Conservation (phyloP, 2,329 filamentous ascomycete genomes). For the Pseudogymnoascus destructans region DNA sequence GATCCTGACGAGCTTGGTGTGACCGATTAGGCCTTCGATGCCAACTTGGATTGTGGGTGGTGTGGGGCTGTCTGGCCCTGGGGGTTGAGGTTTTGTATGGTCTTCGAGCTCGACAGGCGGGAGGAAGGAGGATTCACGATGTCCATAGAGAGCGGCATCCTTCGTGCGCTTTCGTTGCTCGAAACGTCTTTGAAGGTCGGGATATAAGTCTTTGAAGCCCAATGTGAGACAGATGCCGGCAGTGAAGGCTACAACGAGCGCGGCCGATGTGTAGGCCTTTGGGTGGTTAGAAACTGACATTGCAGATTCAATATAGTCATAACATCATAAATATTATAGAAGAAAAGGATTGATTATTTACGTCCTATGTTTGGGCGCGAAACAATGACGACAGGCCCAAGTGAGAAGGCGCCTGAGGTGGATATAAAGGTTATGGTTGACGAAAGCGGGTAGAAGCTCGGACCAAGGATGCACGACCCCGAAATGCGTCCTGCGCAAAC, state of each 20-base stretch:
- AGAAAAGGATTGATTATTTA: conserved; percentile 3
- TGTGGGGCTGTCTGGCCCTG: conserved; percentile 11
- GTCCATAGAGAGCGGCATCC: conserved; percentile 11
- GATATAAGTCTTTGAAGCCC: conserved; percentile 68
- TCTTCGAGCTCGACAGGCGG: conserved; percentile 42
- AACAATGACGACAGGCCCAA: conserved; percentile 10
- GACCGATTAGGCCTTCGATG: conserved; percentile 83
- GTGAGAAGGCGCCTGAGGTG: conserved; percentile 11
- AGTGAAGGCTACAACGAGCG: conserved; percentile 59
- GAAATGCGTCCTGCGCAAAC: conserved; percentile 8
- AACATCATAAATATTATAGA: conserved; percentile 1
- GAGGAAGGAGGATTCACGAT: conserved; percentile 7
- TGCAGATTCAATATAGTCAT: conserved; percentile 14
- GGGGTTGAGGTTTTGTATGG: conserved; percentile 31
- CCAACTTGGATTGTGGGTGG: conserved; percentile 49
- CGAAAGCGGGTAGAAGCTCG: conserved; percentile 10
- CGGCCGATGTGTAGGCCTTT: conserved; percentile 49
- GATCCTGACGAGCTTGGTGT: conserved; percentile 81
- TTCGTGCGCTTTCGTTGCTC: conserved; percentile 31
- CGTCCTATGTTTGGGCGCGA: not conserved
- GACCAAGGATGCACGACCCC: not conserved
- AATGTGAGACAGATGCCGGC: conserved; percentile 64
- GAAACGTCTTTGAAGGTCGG: conserved; percentile 55
- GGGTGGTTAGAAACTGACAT: conserved; percentile 52
- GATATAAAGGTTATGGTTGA: conserved; percentile 13